Conservation (phyloP, 75 land plant species). For the Adiantum capillusveneris region DNA sequence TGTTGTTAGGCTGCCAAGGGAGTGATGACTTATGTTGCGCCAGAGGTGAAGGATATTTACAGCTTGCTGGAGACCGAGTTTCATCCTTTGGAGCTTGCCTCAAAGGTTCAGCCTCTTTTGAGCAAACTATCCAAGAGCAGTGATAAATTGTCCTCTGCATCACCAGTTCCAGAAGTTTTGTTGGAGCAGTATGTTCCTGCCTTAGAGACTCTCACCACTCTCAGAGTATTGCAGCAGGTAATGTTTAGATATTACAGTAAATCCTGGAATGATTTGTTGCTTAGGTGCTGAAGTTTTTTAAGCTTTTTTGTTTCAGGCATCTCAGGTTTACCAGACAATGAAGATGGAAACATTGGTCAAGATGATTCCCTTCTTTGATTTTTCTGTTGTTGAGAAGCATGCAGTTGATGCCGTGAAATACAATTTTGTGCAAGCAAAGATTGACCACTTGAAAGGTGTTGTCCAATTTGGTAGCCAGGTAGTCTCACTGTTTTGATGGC, state of each 20-base stretch:
- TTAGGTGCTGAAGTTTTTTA: background rate
- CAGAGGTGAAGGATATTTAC: slow-evolving; percentile 86
- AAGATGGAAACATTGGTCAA: slow-evolving; percentile 48
- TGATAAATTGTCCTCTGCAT: slow-evolving; percentile 74
- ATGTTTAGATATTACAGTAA: background rate
- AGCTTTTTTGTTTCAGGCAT: slow-evolving; percentile 48
- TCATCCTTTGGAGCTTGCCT: slow-evolving; percentile 71
- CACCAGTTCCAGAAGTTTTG: slow-evolving; percentile 83
- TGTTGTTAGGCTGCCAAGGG: slow-evolving; percentile 60
- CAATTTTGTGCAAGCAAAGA: slow-evolving; percentile 70
- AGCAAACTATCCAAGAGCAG: slow-evolving; percentile 59
- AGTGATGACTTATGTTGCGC: slow-evolving; percentile 73
- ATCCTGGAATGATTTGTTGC: too few relatives aligned
- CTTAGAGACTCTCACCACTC: slow-evolving; percentile 64
- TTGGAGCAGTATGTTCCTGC: slow-evolving; percentile 75
- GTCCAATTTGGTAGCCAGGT: slow-evolving; percentile 78
- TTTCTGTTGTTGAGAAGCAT: slow-evolving; percentile 69
- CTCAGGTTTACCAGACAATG: slow-evolving; percentile 83
- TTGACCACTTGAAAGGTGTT: slow-evolving; percentile 70
- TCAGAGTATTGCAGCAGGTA: slow-evolving; percentile 90
- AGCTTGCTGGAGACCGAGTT: slow-evolving; percentile 72
- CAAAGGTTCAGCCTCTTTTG: slow-evolving; percentile 67
- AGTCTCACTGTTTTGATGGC: slow-evolving; percentile 8
- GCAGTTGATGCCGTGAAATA: slow-evolving; percentile 88
- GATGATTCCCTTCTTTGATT: slow-evolving; percentile 79